Evolutionary conservation across 768 basidiomycete species (phyloP).

Genomic region (Pulveroboletus ravenelii): DNA sequence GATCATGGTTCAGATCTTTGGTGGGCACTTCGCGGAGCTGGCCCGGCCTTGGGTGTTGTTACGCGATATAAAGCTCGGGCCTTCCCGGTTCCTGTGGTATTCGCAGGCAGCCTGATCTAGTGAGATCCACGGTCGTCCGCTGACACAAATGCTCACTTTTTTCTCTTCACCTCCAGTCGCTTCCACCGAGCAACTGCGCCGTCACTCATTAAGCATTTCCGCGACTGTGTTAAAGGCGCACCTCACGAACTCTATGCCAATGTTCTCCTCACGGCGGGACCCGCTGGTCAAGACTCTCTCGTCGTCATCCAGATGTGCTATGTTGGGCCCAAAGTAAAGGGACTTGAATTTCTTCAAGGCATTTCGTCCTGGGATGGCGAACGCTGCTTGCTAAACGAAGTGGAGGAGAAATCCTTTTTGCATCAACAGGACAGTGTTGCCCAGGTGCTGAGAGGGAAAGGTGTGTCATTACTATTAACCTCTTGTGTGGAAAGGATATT

Average conservation of each 20-base stretch:
- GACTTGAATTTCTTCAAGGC: slow-evolving; percentile 73
- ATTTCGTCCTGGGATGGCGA: slow-evolving; percentile 90
- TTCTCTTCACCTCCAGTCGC: slow-evolving; percentile 45
- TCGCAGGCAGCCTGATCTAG: slow-evolving; percentile 92
- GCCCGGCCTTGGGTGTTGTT: slow-evolving; percentile 76
- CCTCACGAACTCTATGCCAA: slow-evolving; percentile 88
- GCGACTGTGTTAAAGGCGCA: slow-evolving; percentile 87
- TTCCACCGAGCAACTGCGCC: slow-evolving; percentile 86
- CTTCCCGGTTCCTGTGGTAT: slow-evolving; percentile 85
- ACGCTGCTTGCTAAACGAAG: slow-evolving; percentile 80
- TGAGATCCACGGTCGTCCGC: slow-evolving; percentile 35
- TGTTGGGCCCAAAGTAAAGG: slow-evolving; percentile 68
- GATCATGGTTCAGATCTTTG: slow-evolving; percentile 56
- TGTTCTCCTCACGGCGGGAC: slow-evolving; percentile 85
- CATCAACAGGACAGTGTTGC: slow-evolving; percentile 91
- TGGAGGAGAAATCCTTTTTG: slow-evolving; percentile 84
- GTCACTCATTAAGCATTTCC: slow-evolving; percentile 85
- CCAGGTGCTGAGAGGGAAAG: slow-evolving; percentile 81
- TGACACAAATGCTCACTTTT: slow-evolving; percentile 1
- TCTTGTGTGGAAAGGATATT: background rate
- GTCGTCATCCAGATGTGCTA: slow-evolving; percentile 92
- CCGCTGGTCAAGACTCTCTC: slow-evolving; percentile 76
- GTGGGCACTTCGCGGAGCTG: slow-evolving; percentile 86
- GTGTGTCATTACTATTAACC: slow-evolving; percentile 34
- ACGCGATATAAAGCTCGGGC: slow-evolving; percentile 89